Base-by-base conservation (phyloP, 2,329 filamentous ascomycete genomes). In the Microsporum canis region DNA sequence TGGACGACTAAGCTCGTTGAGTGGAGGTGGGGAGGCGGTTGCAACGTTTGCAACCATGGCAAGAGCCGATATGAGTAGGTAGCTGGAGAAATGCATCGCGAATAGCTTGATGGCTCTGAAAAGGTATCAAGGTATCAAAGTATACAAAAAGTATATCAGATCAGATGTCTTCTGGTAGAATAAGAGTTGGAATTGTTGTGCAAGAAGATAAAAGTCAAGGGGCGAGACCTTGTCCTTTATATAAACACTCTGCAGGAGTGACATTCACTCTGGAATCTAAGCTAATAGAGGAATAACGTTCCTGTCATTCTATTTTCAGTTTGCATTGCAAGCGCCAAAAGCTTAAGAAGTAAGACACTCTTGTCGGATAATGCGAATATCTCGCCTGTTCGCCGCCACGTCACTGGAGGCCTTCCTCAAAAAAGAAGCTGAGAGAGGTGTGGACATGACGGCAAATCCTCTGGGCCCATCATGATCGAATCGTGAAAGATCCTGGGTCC, bases 71-170 rank as follows among this genome's bases (percentile, higher is more conserved):
- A 55, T 17, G 17, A 58, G 31, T 8, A 58, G 36, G 29, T 17
- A 58, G 39, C 39, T 58, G 23, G 36, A 31, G 56, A 58, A 58
- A 58, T 58, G 56, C 56, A 58, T 58, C 8, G 23, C 43, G 31
- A 17, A 23, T 7, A 17, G 12, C n/a, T 38, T 31, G 12, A 3
- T 34, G 12, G 12, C 17, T 17, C 23, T 34, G 14, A 51, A 17
- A 55, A 8, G 31, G 33, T 31, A 8, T 7, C 10, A 29, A 29
- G 8, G 45, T 51, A 51, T 39, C 10, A 12, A 39, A 8, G 4
- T 47, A 23, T 23, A 23, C 17, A 49, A 53, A 29, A 55, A n/a
- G 51, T 34, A 34, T 3, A 6, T 53, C 12, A 3, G 39, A n/a
- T 31, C 29, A 33, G 31, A 53, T 33, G 29, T 31, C 10, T 55